Base-by-base conservation (phyloP, 192 early-diverging fungal genomes). In the Coemansia guatemalensis region DNA sequence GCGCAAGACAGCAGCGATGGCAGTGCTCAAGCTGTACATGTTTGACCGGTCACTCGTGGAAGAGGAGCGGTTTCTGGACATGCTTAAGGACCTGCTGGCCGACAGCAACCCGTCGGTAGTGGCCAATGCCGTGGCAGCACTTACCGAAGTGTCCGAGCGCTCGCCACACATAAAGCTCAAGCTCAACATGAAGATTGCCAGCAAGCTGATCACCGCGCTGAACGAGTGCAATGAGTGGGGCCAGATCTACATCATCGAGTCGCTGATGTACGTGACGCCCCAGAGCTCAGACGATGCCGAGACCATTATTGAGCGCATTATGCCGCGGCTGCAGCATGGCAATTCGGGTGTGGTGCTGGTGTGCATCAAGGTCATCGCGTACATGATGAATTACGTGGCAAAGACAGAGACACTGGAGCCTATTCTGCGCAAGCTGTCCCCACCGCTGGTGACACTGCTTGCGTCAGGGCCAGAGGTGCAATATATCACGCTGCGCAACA, bases 181-280 rank as follows among this genome's bases (percentile, higher is more conserved):
- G 66, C 77, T 98, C 50, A 93, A 96, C 70, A 85, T 92, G 61
- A 82, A 85, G 27, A 87, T 92, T 62, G 93, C 94, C 20, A 94
- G 88, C 82, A 96, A 96, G 83, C 82, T 99, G 33, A 85, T 95
- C 27, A 87, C 93, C 6, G 96, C 94, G 1, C 65, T 99, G 62
- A 94, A 98, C 72, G 94, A 99, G 79, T 97, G 92, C 77, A 93
- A 92, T 51, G 97, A 99, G 90, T 99, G 95, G 95, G 92, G 92
- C 11, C 95, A 97, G 82, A 90, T 90, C 2, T 97, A 95, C 71
- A 93, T 97, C 48, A 77, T 97, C 39, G 94, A 96, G 63, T 88
- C 94, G 5, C 83, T 99, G 26, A 92, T 96, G 86, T 91, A 89
- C 54, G 89, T 92, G 56, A 88, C 93, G 0, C 95, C 95, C 41